Evolutionary conservation across 495 filamentous ascomycete species (phyloP), one percentile per base, ranked within the genome.

Genomic region (Evansstolkia leycettana): DNA sequence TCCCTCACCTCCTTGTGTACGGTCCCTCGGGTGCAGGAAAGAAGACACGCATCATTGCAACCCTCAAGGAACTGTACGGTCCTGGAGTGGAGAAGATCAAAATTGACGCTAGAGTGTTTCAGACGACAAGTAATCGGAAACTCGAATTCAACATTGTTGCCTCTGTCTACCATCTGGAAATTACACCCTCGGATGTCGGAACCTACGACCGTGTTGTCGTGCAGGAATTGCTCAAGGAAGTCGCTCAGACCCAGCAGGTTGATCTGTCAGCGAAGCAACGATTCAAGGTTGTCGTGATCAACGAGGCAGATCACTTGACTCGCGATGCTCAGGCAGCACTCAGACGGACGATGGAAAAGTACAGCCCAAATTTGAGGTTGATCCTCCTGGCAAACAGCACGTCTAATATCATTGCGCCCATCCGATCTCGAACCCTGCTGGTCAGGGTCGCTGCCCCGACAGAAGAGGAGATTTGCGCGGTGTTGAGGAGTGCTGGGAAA

Each of bases 281-380:
- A 29, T 98, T 98, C 67, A 98, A 98, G 64, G 85, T 98, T 9
- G 92, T 98, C 2, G 87, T 98, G 24, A 94, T 98, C 67, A 98
- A 98, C 50, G 90, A 98, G 63, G 90, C 90, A n/a, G 92, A 98
- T 47, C 82, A 94, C 47, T 65, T 98, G 31, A 92, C 81, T 0
- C 64, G 90, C 28, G 90, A 98, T 72, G 90, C 90, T 5, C 90
- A 98, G 60, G 92, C 92, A 1, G 90, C 90, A 33, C 66, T 98
- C 52, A 74, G 90, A 52, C 70, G 90, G 37, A 98, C 90, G 0
- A 98, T 98, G 90, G 90, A 98, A 64, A 98, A 98, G 66, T 98
- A 98, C 61, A 86, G 80, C 42, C 89, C 90, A 14, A 98, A 96
- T 56, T 45, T 98, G 42, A 68, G 90, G 23, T 60, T 98, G 46